Evolutionary conservation across 2,329 filamentous ascomycete species (phyloP), one percentile per base, ranked within the genome.

Genomic region (Fusarium illudens): DNA sequence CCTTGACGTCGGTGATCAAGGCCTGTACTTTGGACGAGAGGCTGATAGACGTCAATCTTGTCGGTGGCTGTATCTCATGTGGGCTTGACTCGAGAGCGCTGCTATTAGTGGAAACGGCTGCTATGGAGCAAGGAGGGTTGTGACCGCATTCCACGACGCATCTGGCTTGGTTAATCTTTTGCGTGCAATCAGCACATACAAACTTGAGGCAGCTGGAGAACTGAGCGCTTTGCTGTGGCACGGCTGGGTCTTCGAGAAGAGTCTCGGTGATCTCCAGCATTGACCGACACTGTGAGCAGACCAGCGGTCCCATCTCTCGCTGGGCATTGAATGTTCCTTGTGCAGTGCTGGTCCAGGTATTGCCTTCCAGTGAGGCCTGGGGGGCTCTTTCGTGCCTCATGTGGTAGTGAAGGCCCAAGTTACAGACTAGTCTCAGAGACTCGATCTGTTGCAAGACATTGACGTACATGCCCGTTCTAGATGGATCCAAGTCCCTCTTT

Each of bases 401-500:
- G 4, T 73, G 70, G 27, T 83, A 84, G n/a, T 76, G 68, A 0
- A 81, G 52, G 0, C 84, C 84, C 1, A 84, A 69, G 44, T 84
- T 81, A 33, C 84, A 86, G 4, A 85, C 72, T 15, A 84, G 71
- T 1, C 83, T 74, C 58, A 86, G 68, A 0, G 76, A 73, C 27
- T 85, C 80, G 29, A 86, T 83, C 39, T 78, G 76, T 59, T 83
- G 79, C 1, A 86, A 63, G 1, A 80, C 79, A 42, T 82, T 84
- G 10, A 80, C 73, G 46, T 79, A 83, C 0, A 73, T 62, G 0
- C 67, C 67, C 0, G 59, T 29, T 0, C 60, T 63, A 1, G 60
- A 44, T 0, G 53, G 42, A 0, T 72, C 70, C 0, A 64, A 49
- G 2, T 68, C 64, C 1, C 67, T 37, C 1, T 71, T 56, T 0